phyloP scores from a whole-genome alignment of 352 stramenopile genomes.

The Pythium biforme region DNA sequence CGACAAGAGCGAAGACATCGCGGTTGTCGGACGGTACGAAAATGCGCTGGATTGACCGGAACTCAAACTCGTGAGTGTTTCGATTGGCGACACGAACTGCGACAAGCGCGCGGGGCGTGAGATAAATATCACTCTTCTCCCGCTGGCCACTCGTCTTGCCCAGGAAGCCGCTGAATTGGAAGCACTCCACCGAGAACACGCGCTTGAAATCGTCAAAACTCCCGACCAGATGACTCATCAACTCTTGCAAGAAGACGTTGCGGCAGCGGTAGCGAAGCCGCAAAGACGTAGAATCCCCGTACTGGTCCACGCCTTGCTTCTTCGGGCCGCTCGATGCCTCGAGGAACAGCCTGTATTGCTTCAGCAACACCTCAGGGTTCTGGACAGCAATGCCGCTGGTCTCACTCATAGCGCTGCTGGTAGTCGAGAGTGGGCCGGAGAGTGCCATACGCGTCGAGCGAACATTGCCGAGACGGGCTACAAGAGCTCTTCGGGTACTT shows the following conservation, averaged over 20 bases:
- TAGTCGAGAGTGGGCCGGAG: slow-evolving; percentile 1
- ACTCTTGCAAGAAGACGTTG: slow-evolving; percentile 77
- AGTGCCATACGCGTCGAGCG: slow-evolving; percentile 32
- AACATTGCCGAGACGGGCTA: slow-evolving; percentile 12
- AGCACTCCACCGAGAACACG: slow-evolving; percentile 64
- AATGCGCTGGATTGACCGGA: slow-evolving; percentile 54
- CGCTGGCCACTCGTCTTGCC: slow-evolving; percentile 64
- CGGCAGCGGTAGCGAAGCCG: slow-evolving; percentile 73
- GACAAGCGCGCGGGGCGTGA: slow-evolving; percentile 69
- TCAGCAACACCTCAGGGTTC: slow-evolving; percentile 69
- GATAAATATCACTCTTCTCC: slow-evolving; percentile 70
- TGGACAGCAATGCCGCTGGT: slow-evolving; percentile 34
- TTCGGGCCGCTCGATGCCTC: slow-evolving; percentile 53
- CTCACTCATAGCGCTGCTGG: slow-evolving; percentile 13
- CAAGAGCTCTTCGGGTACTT: slow-evolving; percentile 11
- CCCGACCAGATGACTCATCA: slow-evolving; percentile 76
- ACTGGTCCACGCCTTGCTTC: slow-evolving; percentile 60
- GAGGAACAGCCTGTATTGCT: slow-evolving; percentile 75
- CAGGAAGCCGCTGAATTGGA: slow-evolving; percentile 74
- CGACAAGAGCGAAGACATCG: slow-evolving; percentile 58
- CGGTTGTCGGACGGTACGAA: slow-evolving; percentile 40
- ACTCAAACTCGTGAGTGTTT: slow-evolving; percentile 79
- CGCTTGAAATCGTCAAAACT: slow-evolving; percentile 81
- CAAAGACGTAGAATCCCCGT: slow-evolving; percentile 63
- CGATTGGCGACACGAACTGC: slow-evolving; percentile 60